Evolutionary conservation across 345 rosid genomes (phyloP), one percentile per base, ranked within the genome.

Genomic region (Citrus medica): DNA sequence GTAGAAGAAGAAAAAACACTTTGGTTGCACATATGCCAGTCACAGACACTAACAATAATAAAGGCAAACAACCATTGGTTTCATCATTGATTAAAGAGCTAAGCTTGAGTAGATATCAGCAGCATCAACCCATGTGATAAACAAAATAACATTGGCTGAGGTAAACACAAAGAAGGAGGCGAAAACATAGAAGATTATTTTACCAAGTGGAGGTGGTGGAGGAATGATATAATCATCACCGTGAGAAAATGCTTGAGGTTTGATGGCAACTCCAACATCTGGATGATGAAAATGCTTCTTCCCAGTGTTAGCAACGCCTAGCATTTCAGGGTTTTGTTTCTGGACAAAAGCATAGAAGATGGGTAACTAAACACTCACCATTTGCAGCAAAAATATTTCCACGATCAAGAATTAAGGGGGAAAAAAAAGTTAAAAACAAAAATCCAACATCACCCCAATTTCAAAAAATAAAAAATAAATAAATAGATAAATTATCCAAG

Each of bases 191-290:
- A 56, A 64, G 70, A 53, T 74, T 61, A 80, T 74, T 72, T 86
- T 89, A 93, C 94, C 93, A 79, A 89, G 80, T 8, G 80, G 67
- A 74, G 94, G 92, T 61, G 93, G 98, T 63, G 84, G 84, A 16
- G 90, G 94, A 75, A 92, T 87, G 71, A 63, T 51, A 71, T 71
- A 30, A 78, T 79, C 85, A 40, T 80, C 82, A n/a, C 27, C 30
- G 65, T 55, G 14, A 40, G 78, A 12, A 63, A 61, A 70, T 27
- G 51, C 46, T 70, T 67, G 77, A 60, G 83, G 76, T 64, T 38
- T 66, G 69, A 80, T 56, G 32, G 76, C 48, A 61, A 60, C 73
- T 71, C 62, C 80, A 55, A 51, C 71, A 72, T 69, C 42, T 19
- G 74, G 63, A 59, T 55, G 74, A 71, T n/a, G 67, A 70, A 71